A percentile compares a stretch with the other conserved stretches of the same genome.
Evolutionary conservation across 2,329 filamentous ascomycete species (phyloP).

Genomic region (Plenodomus lindquistii): DNA sequence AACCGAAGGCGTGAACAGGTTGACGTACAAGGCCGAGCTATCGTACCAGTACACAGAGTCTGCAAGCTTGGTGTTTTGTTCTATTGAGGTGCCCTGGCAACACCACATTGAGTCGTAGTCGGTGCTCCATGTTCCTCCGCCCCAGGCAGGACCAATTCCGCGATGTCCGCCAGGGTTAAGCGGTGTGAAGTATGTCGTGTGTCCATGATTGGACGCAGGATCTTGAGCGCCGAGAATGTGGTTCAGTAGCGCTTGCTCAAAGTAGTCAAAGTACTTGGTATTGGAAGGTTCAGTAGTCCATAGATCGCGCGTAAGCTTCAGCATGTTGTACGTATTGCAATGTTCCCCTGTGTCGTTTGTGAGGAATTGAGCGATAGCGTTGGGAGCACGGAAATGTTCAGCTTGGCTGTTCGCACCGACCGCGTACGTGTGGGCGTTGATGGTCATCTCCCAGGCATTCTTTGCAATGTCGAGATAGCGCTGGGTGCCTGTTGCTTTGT

Average conservation of each 20-base stretch:
- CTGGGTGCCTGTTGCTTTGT: slow-evolving; percentile 52
- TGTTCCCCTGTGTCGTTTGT: slow-evolving; percentile 55
- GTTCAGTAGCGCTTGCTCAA: slow-evolving; percentile 56
- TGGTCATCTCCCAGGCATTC: slow-evolving; percentile 56
- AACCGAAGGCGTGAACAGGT: slow-evolving; percentile 54
- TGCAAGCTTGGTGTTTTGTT: slow-evolving; percentile 59
- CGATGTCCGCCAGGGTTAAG: slow-evolving; percentile 54
- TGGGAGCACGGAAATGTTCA: slow-evolving; percentile 55
- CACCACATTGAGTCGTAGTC: slow-evolving; percentile 60
- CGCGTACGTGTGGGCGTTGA: slow-evolving; percentile 55
- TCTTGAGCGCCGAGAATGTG: slow-evolving; percentile 57
- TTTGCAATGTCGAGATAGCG: slow-evolving; percentile 54
- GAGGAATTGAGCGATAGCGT: slow-evolving; percentile 53
- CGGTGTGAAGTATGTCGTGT: slow-evolving; percentile 59
- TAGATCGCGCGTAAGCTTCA: slow-evolving; percentile 58
- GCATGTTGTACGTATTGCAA: slow-evolving; percentile 63
- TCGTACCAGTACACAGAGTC: slow-evolving; percentile 58
- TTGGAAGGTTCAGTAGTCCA: slow-evolving; percentile 50
- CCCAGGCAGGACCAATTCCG: slow-evolving; percentile 56
- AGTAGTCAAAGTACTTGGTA: slow-evolving; percentile 57
- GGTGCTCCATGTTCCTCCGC: slow-evolving; percentile 59
- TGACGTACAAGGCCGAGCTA: slow-evolving; percentile 51
- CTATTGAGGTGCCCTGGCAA: slow-evolving; percentile 57
- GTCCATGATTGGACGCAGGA: slow-evolving; percentile 50
- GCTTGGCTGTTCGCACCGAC: slow-evolving; percentile 60